Conservation (phyloP, 345 rosid species). For the Diplotaxis tenuifolia region DNA sequence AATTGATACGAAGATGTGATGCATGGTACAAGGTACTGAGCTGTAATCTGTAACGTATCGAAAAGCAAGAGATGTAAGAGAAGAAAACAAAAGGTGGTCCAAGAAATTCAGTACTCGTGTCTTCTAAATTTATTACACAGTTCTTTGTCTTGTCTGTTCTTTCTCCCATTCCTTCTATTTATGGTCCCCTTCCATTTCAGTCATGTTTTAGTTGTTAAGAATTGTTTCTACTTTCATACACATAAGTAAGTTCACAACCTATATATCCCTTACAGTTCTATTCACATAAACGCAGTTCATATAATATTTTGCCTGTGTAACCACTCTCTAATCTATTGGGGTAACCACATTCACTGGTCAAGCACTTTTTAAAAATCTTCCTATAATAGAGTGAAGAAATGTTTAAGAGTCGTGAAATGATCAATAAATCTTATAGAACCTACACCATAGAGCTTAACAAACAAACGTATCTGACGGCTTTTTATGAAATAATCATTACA, state of each 20-base stretch:
- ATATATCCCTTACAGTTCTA: neutral
- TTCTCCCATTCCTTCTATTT: constrained; percentile 15
- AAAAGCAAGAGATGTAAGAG: neutral
- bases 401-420: neutral
- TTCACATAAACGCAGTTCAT: neutral
- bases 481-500: constrained; percentile 11
- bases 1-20: neutral
- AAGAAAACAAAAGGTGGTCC: constrained; percentile 29
- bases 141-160: constrained; percentile 10
- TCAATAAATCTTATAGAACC: constrained; percentile 1
- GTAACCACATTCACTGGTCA: neutral
- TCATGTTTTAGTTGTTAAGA: neutral
- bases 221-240: neutral
- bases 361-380: neutral
- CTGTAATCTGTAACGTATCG: constrained; percentile 6
- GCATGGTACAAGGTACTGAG: neutral
- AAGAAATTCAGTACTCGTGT: neutral
- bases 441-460: constrained; percentile 3
- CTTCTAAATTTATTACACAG: constrained; percentile 1
- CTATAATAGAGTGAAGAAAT: neutral
- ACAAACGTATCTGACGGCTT: constrained; percentile 17
- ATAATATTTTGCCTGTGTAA: neutral
- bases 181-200: constrained; percentile 18
- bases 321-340: neutral
- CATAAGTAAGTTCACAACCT: neutral